A percentile compares a stretch with the other conserved stretches of the same genome.
These are phyloP conservation scores for Dichotomopilus funicola DNA, from an alignment of 2,329 filamentous ascomycete species.

Conservation along the genomic window DNA sequence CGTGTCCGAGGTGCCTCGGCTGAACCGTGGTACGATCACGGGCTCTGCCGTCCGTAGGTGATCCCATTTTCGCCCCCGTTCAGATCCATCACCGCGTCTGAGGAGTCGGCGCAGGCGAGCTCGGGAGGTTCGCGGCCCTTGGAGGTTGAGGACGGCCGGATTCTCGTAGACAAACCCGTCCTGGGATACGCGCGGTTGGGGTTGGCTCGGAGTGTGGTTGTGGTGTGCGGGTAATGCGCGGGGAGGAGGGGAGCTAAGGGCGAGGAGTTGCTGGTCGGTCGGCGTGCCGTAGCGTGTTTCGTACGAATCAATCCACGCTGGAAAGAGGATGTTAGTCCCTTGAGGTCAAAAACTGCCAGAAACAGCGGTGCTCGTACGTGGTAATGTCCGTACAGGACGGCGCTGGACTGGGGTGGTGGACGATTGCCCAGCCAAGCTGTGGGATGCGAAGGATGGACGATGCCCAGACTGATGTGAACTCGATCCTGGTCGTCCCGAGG, in stretches of 20 bases:
- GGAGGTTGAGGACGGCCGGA: constrained; percentile 30
- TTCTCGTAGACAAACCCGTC: constrained; percentile 44
- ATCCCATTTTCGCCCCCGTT: constrained; percentile 51
- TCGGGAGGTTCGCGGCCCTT: constrained; percentile 21
- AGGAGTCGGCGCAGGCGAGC: constrained; percentile 41
- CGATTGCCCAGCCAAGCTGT: constrained; percentile 9
- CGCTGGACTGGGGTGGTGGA: constrained; percentile 8
- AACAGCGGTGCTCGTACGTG: constrained; percentile 22
- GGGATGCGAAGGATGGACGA: constrained; percentile 15
- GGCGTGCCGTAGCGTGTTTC: constrained; percentile 35
- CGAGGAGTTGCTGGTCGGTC: constrained; percentile 33
- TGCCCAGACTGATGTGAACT: constrained; percentile 18
- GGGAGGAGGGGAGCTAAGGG: constrained; percentile 34
- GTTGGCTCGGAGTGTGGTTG: constrained; percentile 36
- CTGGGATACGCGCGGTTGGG: constrained; percentile 38
- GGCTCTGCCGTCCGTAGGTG: constrained; percentile 53
- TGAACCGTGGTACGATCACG: constrained; percentile 49
- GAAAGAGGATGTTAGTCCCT: constrained; percentile 10
- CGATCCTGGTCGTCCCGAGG: constrained; percentile 15
- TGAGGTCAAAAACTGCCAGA: background rate
- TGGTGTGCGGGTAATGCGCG: constrained; percentile 36
- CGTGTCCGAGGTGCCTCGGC: constrained; percentile 36
- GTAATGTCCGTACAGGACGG: constrained; percentile 22
- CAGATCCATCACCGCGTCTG: constrained; percentile 39
- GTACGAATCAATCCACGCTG: constrained; percentile 47